Base-by-base conservation (phyloP, 305 asterid species). In the Rubia tinctorum region DNA sequence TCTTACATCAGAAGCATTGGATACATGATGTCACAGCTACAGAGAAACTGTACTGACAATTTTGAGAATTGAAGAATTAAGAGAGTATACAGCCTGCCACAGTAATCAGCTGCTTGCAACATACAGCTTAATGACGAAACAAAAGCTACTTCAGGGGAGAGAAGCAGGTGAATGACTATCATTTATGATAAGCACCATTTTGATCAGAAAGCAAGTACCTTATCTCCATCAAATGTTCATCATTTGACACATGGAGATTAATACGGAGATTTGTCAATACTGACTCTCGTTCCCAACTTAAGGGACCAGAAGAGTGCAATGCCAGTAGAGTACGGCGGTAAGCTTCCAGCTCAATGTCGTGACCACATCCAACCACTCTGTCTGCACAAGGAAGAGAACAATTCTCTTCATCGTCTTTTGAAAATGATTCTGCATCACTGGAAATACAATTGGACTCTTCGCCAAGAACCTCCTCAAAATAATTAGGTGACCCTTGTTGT, bases 401-500 rank as follows among this genome's bases (percentile, higher is more conserved):
- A 78, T 83, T 75, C 76, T 73, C 84, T 72, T 84, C 85, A 71
- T 86, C 86, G 60, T 82, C 80, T 49, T 73, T 76, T n/a, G 87
- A 75, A 81, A 69, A 78, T 2, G 94, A 92, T 83, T 87, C 97
- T 0, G 96, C 95, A 83, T 91, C 93, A 76, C 93, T 84, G 81
- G 82, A 81, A 53, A 71, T 43, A 65, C 81, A 39, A 69, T 82
- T 91, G 58, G 85, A 75, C 71, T 78, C 87, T 83, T 72, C 81
- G 78, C 82, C 73, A 55, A 76, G 70, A 67, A 75, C 58, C 25
- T 80, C 80, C 10, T 61, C 74, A 60, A 49, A 66, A 68, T 72
- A 71, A 62, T 80, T 45, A 64, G 40, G 45, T 34, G 27, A 75
- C 56, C 75, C 58, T 42, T 69, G 68, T 30, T 71, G 81, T 64